phyloP scores from a whole-genome alignment of 169 alveolate species.

The Cryptosporidium ubiquitum region DNA sequence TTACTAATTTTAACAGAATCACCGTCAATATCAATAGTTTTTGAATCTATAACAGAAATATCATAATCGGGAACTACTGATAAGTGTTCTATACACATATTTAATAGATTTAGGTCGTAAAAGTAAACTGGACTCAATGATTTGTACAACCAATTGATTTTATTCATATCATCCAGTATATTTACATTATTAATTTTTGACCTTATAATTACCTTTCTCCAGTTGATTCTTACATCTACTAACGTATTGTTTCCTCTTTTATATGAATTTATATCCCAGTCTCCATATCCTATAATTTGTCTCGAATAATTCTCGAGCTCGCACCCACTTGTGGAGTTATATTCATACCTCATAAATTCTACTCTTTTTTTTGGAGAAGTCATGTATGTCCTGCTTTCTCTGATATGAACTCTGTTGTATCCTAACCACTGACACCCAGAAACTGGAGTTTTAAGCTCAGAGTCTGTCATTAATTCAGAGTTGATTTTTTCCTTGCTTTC shows the following conservation, averaged over 20 bases:
- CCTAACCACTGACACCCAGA: conserved; percentile 70
- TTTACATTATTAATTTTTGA: conserved; percentile 25
- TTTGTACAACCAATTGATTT: conserved; percentile 46
- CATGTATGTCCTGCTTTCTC: conserved; percentile 41
- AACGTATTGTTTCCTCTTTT: not conserved
- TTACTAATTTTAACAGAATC: conserved; percentile 24
- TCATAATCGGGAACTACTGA: conserved; percentile 29
- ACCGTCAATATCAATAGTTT: conserved; percentile 16
- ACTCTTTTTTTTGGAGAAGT: conserved; percentile 8
- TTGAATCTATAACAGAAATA: not conserved
- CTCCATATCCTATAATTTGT: conserved; percentile 63
- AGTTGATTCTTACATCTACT: conserved; percentile 3
- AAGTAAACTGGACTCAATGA: conserved; percentile 46
- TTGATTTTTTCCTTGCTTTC: conserved; percentile 58
- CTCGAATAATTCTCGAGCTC: conserved; percentile 56
- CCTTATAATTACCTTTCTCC: conserved; percentile 49
- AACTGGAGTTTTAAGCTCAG: not conserved
- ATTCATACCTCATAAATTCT: conserved; percentile 52
- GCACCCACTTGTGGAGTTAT: conserved; percentile 69
- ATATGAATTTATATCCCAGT: conserved; percentile 33
- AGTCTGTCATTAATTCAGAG: not conserved
- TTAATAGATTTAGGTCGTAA: conserved; percentile 47
- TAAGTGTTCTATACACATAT: conserved; percentile 44
- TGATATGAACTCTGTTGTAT: conserved; percentile 25
- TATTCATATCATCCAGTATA: conserved; percentile 27